phyloP scores from a whole-genome alignment of 805 yeast genomes.

The Brettanomyces custersianus region DNA sequence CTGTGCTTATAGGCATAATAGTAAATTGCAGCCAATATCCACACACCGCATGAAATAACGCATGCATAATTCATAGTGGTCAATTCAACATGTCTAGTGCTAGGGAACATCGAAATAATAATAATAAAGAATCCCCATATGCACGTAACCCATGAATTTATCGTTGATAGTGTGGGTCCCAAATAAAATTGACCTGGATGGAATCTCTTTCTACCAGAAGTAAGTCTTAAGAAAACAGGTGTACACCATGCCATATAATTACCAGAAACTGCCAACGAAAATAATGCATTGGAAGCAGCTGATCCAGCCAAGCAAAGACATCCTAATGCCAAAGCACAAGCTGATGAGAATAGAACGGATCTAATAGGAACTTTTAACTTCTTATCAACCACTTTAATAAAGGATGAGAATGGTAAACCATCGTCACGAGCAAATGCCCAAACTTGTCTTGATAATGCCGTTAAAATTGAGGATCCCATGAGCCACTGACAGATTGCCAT shows the following conservation, averaged over 20 bases:
- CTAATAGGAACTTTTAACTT: slow-evolving; percentile 31
- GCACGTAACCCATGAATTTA: slow-evolving; percentile 24
- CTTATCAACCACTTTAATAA: slow-evolving; percentile 32
- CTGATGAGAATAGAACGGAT: slow-evolving; percentile 31
- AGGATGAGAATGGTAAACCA: slow-evolving; percentile 32
- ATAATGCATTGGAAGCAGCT: slow-evolving; percentile 34
- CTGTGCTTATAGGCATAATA: slow-evolving; percentile 42
- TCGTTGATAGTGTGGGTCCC: slow-evolving; percentile 24
- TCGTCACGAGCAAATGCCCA: slow-evolving; percentile 43
- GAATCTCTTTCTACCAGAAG: slow-evolving; percentile 29
- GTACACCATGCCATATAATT: slow-evolving; percentile 32
- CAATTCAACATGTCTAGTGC: slow-evolving; percentile 9
- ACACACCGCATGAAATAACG: slow-evolving; percentile 47
- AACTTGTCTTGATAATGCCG: slow-evolving; percentile 36
- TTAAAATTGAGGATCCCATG: slow-evolving; percentile 34
- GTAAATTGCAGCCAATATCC: slow-evolving; percentile 42
- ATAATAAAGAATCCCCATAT: slow-evolving; percentile 18
- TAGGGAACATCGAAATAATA: slow-evolving; percentile 29
- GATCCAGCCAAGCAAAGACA: slow-evolving; percentile 29
- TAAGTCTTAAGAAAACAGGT: slow-evolving; percentile 30
- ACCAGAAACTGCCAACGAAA: slow-evolving; percentile 33
- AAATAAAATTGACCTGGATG: slow-evolving; percentile 32
- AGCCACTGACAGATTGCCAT: slow-evolving; percentile 36
- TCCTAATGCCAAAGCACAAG: slow-evolving; percentile 26
- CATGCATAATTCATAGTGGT: slow-evolving; percentile 54